phyloP scores from a whole-genome alignment of 1,284 basidiomycete species.

The Boletus albobrunnescens region DNA sequence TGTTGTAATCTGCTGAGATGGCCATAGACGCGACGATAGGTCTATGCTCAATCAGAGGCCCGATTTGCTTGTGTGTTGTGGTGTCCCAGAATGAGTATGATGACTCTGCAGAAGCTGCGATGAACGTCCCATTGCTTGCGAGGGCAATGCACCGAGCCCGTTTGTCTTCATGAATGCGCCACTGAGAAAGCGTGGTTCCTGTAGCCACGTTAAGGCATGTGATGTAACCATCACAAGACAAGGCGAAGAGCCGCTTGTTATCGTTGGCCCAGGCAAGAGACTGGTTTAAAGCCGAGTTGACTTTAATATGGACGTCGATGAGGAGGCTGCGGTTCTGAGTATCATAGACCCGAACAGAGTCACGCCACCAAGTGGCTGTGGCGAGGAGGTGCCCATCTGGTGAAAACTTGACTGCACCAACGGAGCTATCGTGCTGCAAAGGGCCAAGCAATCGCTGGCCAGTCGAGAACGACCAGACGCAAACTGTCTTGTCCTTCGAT shows the following conservation, averaged over 20 bases:
- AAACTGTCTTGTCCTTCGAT: neutral
- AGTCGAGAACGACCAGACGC: constrained; percentile 4
- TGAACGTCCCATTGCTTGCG: neutral
- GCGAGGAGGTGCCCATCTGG: neutral
- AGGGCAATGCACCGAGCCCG: constrained; percentile 1
- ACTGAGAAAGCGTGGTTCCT: neutral
- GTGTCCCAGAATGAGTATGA: constrained; percentile 4
- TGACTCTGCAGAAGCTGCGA: constrained; percentile 4
- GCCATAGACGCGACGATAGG: neutral
- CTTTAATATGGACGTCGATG: neutral
- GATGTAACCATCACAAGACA: neutral
- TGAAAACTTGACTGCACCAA: constrained; percentile 1
- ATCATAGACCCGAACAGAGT: constrained; percentile 1
- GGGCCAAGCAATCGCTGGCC: constrained; percentile 1
- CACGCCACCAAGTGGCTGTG: neutral
- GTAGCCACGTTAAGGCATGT: neutral
- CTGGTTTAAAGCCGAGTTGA: constrained; percentile 2
- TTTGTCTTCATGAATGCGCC: neutral
- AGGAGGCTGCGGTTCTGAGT: neutral
- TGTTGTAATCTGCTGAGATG: neutral
- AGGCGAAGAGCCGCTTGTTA: neutral
- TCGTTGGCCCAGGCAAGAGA: constrained; percentile 2
- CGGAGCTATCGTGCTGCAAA: neutral
- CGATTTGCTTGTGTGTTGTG: neutral
- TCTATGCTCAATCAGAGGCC: neutral